Evolutionary conservation across 208 protist species (phyloP).

Genomic region (Vickermania ingenoplastis): DNA sequence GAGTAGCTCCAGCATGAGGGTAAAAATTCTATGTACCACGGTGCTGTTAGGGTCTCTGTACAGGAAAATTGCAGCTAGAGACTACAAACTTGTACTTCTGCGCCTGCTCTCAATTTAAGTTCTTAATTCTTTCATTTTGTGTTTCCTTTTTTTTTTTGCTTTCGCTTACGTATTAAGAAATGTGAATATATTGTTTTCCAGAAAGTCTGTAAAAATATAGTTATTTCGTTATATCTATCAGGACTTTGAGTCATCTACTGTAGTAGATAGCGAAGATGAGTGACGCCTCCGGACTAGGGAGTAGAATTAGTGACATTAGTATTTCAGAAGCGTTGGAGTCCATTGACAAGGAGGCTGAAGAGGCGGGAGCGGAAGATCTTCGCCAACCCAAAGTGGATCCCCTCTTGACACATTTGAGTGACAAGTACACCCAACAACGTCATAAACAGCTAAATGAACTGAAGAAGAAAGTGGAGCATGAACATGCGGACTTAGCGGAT

Average conservation of each 20-base stretch:
- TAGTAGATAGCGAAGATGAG: too few relatives aligned
- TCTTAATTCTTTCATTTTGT: not conserved
- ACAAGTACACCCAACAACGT: slow-evolving; percentile 40
- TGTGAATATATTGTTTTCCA: too few relatives aligned
- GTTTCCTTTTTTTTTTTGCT: not conserved
- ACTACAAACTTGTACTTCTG: too few relatives aligned
- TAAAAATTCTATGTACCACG: too few relatives aligned
- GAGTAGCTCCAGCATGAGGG: slow-evolving; percentile 1
- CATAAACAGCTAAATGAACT: slow-evolving; percentile 19
- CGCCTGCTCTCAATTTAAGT: too few relatives aligned
- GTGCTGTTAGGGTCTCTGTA: too few relatives aligned
- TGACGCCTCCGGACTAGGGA: not conserved
- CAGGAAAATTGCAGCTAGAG: too few relatives aligned
- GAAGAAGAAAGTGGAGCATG: slow-evolving; percentile 28
- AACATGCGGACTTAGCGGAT: slow-evolving; percentile 21
- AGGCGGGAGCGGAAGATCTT: not conserved
- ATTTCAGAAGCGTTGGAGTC: not conserved
- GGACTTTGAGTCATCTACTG: too few relatives aligned
- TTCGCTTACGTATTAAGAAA: not conserved
- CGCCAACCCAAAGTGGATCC: slow-evolving; percentile 10
- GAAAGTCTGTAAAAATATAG: too few relatives aligned
- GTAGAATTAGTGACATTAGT: not conserved
- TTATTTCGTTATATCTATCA: too few relatives aligned
- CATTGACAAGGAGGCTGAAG: not conserved
- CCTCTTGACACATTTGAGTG: slow-evolving; percentile 31